Percentiles rank a stretch among this genome's conserved stretches.
Evolutionary conservation across 2,329 filamentous ascomycete genomes (phyloP).

Genomic region (Pyricularia pennisetigena): DNA sequence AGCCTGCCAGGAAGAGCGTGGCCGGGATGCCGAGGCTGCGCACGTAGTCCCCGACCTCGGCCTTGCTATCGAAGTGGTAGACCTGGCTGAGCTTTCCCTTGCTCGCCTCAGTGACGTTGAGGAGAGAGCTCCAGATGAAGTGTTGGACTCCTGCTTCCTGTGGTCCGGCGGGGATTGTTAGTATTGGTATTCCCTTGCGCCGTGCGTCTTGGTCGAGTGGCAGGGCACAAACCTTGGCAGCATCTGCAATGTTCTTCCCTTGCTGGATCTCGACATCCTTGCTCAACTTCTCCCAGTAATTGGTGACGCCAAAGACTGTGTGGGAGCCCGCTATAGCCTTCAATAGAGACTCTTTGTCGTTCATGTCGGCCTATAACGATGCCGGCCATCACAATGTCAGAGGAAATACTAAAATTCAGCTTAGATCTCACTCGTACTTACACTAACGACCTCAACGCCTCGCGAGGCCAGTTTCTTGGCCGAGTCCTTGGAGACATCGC

Average conservation of each 20-base stretch:
- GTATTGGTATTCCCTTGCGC: slow-evolving; percentile 24
- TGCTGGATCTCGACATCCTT: slow-evolving; percentile 31
- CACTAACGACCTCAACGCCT: slow-evolving; percentile 34
- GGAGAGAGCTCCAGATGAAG: slow-evolving; percentile 26
- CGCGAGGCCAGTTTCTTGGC: slow-evolving; percentile 26
- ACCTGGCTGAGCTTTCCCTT: slow-evolving; percentile 29
- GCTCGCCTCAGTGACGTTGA: slow-evolving; percentile 27
- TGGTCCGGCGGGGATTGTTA: slow-evolving; percentile 6
- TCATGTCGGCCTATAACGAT: slow-evolving; percentile 32
- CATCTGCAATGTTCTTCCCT: slow-evolving; percentile 37
- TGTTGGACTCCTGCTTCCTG: slow-evolving; percentile 9
- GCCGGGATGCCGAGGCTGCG: slow-evolving; percentile 32
- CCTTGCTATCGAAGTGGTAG: slow-evolving; percentile 48
- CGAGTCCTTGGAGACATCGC: slow-evolving; percentile 25
- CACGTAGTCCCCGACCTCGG: slow-evolving; percentile 44
- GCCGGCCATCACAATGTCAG: not conserved
- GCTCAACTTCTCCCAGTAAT: slow-evolving; percentile 36
- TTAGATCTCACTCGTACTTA: not conserved
- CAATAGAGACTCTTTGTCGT: slow-evolving; percentile 31
- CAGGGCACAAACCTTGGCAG: slow-evolving; percentile 23
- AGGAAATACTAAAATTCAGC: not conserved
- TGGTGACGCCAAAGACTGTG: slow-evolving; percentile 42
- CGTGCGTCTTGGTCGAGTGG: slow-evolving; percentile 1
- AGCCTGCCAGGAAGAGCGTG: slow-evolving; percentile 41
- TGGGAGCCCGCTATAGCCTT: slow-evolving; percentile 32